These are phyloP conservation scores for Paraconiothyrium brasiliense DNA, from an alignment of 2,329 filamentous ascomycete genomes.

Conservation along the genomic window DNA sequence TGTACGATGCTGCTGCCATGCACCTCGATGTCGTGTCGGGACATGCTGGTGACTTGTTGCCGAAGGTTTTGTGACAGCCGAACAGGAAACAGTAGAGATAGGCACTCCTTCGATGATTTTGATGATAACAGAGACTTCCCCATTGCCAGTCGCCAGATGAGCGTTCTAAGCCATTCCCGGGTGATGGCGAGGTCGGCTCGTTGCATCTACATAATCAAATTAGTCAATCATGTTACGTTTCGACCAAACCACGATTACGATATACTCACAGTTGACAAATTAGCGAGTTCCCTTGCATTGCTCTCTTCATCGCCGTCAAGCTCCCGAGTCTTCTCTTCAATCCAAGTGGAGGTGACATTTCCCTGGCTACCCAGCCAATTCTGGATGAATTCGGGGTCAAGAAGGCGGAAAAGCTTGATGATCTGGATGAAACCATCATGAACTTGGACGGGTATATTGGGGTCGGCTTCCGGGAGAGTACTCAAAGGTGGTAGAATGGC, in stretches of 20 bases:
- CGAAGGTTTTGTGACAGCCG: slow-evolving; percentile 56
- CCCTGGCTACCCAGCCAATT: slow-evolving; percentile 55
- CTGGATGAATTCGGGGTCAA: slow-evolving; percentile 56
- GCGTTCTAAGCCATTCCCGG: slow-evolving; percentile 59
- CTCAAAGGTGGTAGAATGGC: slow-evolving; percentile 53
- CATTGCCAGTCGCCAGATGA: slow-evolving; percentile 62
- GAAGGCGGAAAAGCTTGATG: slow-evolving; percentile 56
- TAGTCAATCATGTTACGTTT: background rate
- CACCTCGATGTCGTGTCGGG: slow-evolving; percentile 60
- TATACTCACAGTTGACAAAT: slow-evolving; percentile 18
- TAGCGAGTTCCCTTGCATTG: slow-evolving; percentile 50
- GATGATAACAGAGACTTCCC: slow-evolving; percentile 58
- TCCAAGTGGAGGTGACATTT: slow-evolving; percentile 53
- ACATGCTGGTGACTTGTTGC: slow-evolving; percentile 53
- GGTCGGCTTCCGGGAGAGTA: slow-evolving; percentile 52
- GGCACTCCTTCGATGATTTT: slow-evolving; percentile 44
- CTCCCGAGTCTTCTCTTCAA: slow-evolving; percentile 57
- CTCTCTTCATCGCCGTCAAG: slow-evolving; percentile 51
- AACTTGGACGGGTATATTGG: slow-evolving; percentile 49
- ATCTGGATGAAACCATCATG: slow-evolving; percentile 57
- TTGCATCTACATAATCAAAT: slow-evolving; percentile 52
- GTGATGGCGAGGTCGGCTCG: slow-evolving; percentile 62
- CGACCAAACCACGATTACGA: too few relatives aligned
- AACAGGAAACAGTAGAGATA: slow-evolving; percentile 58
- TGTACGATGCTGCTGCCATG: slow-evolving; percentile 67